Evolutionary conservation across 352 stramenopile species (phyloP).

Genomic region (Globisporangium splendens): DNA sequence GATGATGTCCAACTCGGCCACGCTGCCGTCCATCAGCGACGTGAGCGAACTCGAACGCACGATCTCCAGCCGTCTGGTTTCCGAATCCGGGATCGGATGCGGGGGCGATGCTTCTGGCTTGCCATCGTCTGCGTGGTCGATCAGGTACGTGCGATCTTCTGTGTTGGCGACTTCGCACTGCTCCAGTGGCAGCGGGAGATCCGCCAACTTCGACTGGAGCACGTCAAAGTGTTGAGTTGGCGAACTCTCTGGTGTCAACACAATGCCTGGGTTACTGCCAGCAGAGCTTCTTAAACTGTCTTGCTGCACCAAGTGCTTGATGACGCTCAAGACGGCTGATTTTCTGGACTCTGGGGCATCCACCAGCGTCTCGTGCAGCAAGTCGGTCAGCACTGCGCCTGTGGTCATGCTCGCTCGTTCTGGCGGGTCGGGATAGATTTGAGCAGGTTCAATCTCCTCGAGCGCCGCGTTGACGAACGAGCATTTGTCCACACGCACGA

Average conservation of each 20-base stretch:
- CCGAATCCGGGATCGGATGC: constrained; percentile 1
- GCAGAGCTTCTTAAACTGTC: neutral
- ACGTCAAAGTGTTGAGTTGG: constrained; percentile 9
- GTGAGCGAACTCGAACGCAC: constrained; percentile 6
- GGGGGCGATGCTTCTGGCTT: neutral
- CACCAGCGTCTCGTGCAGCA: neutral
- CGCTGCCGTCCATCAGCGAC: neutral
- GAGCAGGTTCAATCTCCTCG: neutral
- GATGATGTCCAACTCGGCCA: constrained; percentile 17
- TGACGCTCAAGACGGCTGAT: neutral
- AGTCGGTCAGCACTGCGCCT: neutral
- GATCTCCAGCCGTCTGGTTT: constrained; percentile 10
- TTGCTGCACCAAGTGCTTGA: constrained; percentile 22
- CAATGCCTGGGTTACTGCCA: neutral
- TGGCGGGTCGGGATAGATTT: neutral
- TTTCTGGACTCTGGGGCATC: neutral
- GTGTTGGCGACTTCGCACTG: constrained; percentile 13
- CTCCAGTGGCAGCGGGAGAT: constrained; percentile 2
- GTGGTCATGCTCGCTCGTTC: neutral
- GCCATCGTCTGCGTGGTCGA: constrained; percentile 10
- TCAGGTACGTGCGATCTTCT: constrained; percentile 9
- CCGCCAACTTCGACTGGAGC: neutral
- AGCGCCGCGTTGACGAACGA: neutral
- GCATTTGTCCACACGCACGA: neutral
- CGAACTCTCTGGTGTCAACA: constrained; percentile 4